A percentile compares a stretch with the other conserved stretches of the same genome.
These are phyloP conservation scores for Dioscorea cayenensis DNA, from an alignment of 116 monocot species.

Conservation along the genomic window DNA sequence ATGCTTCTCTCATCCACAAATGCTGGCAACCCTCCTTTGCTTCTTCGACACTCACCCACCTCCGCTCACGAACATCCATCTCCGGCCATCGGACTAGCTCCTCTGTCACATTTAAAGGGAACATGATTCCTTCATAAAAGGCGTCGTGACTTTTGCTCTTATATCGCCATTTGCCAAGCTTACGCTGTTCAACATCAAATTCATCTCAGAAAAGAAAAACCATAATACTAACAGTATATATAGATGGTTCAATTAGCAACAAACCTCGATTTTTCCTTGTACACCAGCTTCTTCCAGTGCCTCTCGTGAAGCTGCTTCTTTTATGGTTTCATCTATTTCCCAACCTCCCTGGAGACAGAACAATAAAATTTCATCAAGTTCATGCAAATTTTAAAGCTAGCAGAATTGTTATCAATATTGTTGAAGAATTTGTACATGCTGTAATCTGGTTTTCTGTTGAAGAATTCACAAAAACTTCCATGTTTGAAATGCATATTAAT, in stretches of 20 bases:
- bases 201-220: not conserved
- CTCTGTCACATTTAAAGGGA: conserved; percentile 42
- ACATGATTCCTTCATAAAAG: conserved; percentile 30
- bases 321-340: conserved; percentile 27
- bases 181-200: conserved; percentile 5
- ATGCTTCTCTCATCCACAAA: conserved; percentile 46
- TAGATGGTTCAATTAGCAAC: not conserved
- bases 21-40: conserved; percentile 36
- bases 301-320: conserved; percentile 26
- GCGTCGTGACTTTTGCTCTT: conserved; percentile 28
- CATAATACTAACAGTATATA: not conserved
- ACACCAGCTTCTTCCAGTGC: conserved; percentile 35
- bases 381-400: too few relatives aligned
- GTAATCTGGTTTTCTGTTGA: too few relatives aligned
- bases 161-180: conserved; percentile 43
- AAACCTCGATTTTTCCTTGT: conserved; percentile 25
- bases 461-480: too few relatives aligned
- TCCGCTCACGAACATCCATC: conserved; percentile 29
- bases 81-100: conserved; percentile 46
- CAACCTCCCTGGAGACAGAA: conserved; percentile 22
- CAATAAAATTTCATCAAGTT: too few relatives aligned
- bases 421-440: too few relatives aligned
- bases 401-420: too few relatives aligned
- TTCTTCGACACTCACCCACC: conserved; percentile 51
- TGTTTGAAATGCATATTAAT: not conserved